Base-by-base conservation (phyloP, 306 rosid species). In the Trifolium dubium region DNA sequence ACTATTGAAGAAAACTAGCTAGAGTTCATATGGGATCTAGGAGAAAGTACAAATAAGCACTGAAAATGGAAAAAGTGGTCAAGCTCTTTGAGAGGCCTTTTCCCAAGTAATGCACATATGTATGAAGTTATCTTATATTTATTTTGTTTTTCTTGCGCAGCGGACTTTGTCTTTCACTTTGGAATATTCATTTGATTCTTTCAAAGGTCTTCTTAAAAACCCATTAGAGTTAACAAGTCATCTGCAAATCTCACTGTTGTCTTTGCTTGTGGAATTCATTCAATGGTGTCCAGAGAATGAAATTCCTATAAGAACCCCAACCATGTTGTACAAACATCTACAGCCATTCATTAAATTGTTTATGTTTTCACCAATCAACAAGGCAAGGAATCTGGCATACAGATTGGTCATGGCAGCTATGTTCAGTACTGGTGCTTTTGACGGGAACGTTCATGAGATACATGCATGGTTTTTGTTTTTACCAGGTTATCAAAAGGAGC, bases 361-460 rank as follows among this genome's bases (percentile, higher is more conserved):
- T 46, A 79, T 94, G 71, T 90, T 79, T 74, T 91, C 98, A 67
- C 81, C 88, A 15, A 55, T 71, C 68, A 74, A 47, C 23, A 84
- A 53, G 67, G 47, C 89, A 60, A 84, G 77, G 79, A 86, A 83
- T 77, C 81, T 80, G 67, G 94, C 97, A 10, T 86, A 88, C 74
- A 70, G 73, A 81, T 79, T 94, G 76, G 89, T 92, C 49, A 81
- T 76, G 84, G 96, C 92, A 43, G 92, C 96, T 65, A 86, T 94
- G 88, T 84, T 85, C 72, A 91, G 97, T 81, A 91, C 98, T 55
- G 95, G 98, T 59, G 92, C 96, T 70, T 90, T 94, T 81, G 96
- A 94, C 76, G 78, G 77, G 78, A 89, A 88, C 73, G 71, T 71
- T 66, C 86, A 83, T 68, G 98, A 89, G 78, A 83, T 85, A 76